Evolutionary conservation across 768 basidiomycete species (phyloP), one percentile per base, ranked within the genome.

Genomic region (Russula lepida): DNA sequence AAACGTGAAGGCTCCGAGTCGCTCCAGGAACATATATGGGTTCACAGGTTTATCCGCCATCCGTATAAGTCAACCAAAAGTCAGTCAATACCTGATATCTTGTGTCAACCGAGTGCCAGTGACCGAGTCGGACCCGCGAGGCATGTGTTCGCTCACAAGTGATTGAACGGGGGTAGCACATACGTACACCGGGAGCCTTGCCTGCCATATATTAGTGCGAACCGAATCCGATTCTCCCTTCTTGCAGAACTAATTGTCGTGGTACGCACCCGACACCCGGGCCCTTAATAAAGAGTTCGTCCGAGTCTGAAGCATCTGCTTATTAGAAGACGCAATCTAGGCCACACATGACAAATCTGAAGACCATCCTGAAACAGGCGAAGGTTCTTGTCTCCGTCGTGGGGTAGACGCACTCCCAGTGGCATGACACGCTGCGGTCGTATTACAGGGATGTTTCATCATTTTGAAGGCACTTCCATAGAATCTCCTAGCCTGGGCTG

Each of bases 31-130:
- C 95, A 99, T 97, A 70, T 95, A 98, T 1, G 98, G 81, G 72
- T 99, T 97, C 6, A 98, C 95, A 0, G 97, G 94, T 68, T 95
- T 95, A 72, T 98, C 92, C 73, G 98, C 97, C 8, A 88, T 81
- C 9, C 93, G 84, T 82, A 66, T 85, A 93, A 1, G 93, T 84
- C 0, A 99, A 82, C 0, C 95, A 97, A 70, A 98, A 98, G 70
- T 98, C 95, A 66, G 98, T 95, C 58, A 99, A 71, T 2, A 97
- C 84, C 93, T 82, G 78, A 51, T 19, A 7, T 4, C 11, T 47
- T 30, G 30, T 19, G 32, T 21, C 21, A 37, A 33, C 3, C 15
- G 53, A 27, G 47, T 51, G n/a, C n/a, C n/a, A n/a, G n/a, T n/a
- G n/a, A n/a, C n/a, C n/a, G 53, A 27, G 47, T 51, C 60, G n/a